Conservation (phyloP, 768 basidiomycete genomes). For the Lactifluus piperatus region DNA sequence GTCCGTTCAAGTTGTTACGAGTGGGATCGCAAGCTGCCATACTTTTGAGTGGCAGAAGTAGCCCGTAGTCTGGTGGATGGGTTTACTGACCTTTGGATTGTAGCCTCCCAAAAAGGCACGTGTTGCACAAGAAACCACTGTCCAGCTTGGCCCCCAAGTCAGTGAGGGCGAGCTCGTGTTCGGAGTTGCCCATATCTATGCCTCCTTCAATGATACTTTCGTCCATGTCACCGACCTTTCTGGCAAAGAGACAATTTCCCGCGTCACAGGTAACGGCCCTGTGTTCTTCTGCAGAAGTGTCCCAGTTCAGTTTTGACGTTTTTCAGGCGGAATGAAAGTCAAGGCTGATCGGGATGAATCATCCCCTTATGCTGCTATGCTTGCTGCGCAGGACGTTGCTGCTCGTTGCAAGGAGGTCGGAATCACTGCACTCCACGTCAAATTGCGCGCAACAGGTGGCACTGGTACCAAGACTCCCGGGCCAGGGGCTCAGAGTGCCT, state of each 20-base stretch:
- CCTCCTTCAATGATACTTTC: conserved; percentile 99
- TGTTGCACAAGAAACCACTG: conserved; percentile 72
- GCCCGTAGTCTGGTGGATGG: conserved; percentile 39
- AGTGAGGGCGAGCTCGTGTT: conserved; percentile 96
- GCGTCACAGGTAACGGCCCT: conserved; percentile 75
- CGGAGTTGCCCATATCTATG: conserved; percentile 97
- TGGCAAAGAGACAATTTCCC: conserved; percentile 98
- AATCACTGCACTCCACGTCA: conserved; percentile 97
- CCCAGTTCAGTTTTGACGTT: background rate
- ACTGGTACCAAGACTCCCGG: conserved; percentile 99
- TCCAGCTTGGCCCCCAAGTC: conserved; percentile 91
- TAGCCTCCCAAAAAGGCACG: conserved; percentile 83
- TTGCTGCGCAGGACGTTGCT: conserved; percentile 97
- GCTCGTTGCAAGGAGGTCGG: conserved; percentile 96
- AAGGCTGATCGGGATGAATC: conserved; percentile 99
- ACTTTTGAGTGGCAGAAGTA: background rate
- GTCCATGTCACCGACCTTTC: conserved; percentile 99
- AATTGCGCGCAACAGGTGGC: conserved; percentile 96
- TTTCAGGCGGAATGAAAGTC: conserved; percentile 95
- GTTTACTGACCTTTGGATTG: conserved; percentile 42
- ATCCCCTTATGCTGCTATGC: conserved; percentile 94
- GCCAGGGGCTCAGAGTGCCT: conserved; percentile 95
- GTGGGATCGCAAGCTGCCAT: background rate
- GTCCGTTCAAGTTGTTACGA: background rate
- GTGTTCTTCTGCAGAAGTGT: conserved; percentile 7